These are phyloP conservation scores for Thermoascus crustaceus DNA, from an alignment of 2,329 filamentous ascomycete species.

Conservation along the genomic window DNA sequence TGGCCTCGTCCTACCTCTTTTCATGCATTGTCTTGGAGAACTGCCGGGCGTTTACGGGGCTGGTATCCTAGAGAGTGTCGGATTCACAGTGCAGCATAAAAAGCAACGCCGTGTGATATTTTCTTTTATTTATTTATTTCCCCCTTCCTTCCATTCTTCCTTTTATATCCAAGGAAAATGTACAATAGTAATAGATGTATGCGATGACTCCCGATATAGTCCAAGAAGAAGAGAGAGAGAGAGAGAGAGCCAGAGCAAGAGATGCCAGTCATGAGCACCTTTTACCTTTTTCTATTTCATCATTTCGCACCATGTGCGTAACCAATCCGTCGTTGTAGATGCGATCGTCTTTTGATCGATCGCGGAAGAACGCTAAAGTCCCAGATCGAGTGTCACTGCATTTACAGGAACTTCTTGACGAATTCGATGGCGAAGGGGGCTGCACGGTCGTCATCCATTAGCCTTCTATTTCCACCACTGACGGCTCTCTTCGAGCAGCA, in stretches of 20 bases:
- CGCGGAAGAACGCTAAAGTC: slow-evolving; percentile 4
- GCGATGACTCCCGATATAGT: slow-evolving; percentile 7
- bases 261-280: too few species aligned
- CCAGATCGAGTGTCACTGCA: slow-evolving; percentile 6
- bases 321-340: too few species aligned
- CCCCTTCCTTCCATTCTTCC: slow-evolving; percentile 9
- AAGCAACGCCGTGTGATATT: background rate
- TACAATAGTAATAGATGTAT: slow-evolving; percentile 31
- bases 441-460: slow-evolving; percentile 12
- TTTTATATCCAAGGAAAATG: slow-evolving; percentile 16
- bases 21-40: background rate
- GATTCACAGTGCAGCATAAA: slow-evolving; percentile 3
- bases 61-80: too few species aligned
- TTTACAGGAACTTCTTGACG: slow-evolving; percentile 40
- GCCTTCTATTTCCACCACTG: background rate
- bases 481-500: background rate
- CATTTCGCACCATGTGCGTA: too few species aligned
- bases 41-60: too few species aligned
- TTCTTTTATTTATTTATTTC: slow-evolving; percentile 3
- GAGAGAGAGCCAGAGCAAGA: slow-evolving; percentile 4
- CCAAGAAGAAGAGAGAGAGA: slow-evolving; percentile 3
- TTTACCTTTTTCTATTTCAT: too few species aligned
- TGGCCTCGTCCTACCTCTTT: too few species aligned
- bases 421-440: slow-evolving; percentile 45
- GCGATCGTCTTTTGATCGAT: too few species aligned